Percentiles rank a stretch among this genome's conserved stretches.
Conservation (phyloP, 495 filamentous ascomycete species). For the Penicilliopsis zonata region DNA sequence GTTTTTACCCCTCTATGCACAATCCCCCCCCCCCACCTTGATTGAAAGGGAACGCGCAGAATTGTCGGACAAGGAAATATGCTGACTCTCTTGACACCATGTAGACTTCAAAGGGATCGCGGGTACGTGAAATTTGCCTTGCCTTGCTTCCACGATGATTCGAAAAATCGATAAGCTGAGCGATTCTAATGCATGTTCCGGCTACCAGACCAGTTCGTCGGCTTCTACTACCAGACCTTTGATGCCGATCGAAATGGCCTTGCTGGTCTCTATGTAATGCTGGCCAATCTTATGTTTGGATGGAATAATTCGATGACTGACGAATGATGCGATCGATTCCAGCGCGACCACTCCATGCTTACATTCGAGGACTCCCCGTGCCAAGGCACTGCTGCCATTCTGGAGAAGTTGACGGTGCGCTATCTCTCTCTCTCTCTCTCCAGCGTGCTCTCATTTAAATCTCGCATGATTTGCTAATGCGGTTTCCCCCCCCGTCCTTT, state of each 20-base stretch:
- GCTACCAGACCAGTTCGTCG: constrained; percentile 64
- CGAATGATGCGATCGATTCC: constrained; percentile 4
- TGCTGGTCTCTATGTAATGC: constrained; percentile 61
- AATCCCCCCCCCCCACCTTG: not conserved
- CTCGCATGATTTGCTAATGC: too few species aligned
- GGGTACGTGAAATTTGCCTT: constrained; percentile 29
- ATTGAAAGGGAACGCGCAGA: not conserved
- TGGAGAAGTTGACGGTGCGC: constrained; percentile 66
- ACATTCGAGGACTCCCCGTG: constrained; percentile 66
- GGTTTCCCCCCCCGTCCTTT: too few species aligned
- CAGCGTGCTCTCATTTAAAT: too few species aligned
- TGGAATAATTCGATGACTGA: constrained; percentile 2
- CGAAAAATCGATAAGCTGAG: too few species aligned
- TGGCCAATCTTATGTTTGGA: not conserved
- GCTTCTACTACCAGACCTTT: constrained; percentile 84
- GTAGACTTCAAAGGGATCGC: constrained; percentile 42
- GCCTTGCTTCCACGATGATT: not conserved
- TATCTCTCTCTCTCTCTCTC: too few species aligned
- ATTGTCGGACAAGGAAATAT: not conserved
- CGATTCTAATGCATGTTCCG: constrained; percentile 7
- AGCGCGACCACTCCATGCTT: constrained; percentile 84
- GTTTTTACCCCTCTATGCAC: constrained; percentile 10
- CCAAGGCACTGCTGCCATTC: constrained; percentile 48
- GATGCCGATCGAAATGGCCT: constrained; percentile 53
- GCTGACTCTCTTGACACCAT: not conserved